A percentile compares a stretch with the other conserved stretches of the same genome.
phyloP scores from a whole-genome alignment of 1,284 basidiomycete species.

The Leccinum huronense region DNA sequence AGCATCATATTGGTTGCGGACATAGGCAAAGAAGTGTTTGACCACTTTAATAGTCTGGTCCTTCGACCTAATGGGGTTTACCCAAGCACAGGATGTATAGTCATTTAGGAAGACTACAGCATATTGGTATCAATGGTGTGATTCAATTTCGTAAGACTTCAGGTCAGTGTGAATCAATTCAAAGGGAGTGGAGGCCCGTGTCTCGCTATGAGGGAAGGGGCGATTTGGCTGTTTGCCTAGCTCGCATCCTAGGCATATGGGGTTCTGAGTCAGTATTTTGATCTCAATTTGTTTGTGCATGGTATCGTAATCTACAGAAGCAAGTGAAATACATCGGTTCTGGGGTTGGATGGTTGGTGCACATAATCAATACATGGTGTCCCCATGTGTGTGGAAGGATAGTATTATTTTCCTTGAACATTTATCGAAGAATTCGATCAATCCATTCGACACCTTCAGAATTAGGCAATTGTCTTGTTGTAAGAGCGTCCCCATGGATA shows the following conservation, averaged over 20 bases:
- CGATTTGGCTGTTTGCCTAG: neutral
- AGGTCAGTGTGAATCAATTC: neutral
- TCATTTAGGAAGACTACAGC: neutral
- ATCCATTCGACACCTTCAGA: neutral
- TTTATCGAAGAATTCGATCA: neutral
- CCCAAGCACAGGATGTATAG: neutral
- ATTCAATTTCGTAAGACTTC: neutral
- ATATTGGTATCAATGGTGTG: neutral
- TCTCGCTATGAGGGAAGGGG: no score
- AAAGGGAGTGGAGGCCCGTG: neutral
- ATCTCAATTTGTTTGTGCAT: neutral
- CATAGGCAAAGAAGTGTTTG: neutral
- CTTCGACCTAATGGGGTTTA: neutral
- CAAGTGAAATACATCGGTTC: no score
- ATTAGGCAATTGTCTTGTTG: neutral
- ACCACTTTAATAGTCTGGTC: neutral
- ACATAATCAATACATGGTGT: neutral
- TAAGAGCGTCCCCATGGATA: neutral
- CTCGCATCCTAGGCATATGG: neutral
- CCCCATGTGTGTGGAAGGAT: neutral
- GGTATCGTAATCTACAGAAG: neutral
- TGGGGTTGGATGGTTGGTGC: neutral
- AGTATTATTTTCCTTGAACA: neutral
- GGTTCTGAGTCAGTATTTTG: neutral
- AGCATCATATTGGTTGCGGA: neutral